Evolutionary conservation across 2,329 filamentous ascomycete species (phyloP), one percentile per base, ranked within the genome.

Genomic region (Beauveria bassiana): DNA sequence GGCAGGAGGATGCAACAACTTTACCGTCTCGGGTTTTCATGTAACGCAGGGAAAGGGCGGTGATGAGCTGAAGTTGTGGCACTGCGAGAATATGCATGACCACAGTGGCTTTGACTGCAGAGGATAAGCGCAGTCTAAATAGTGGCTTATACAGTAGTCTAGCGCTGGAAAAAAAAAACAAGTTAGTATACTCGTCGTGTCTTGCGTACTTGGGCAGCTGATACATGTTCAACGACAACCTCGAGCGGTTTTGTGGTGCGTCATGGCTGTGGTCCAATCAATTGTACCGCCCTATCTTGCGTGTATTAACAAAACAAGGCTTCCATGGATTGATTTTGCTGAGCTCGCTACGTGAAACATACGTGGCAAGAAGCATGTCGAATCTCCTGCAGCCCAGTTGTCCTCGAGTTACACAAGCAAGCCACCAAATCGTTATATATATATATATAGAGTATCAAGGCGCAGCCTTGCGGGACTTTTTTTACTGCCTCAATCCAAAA

Each of bases 1-100:
- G 1, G 70, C 70, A 3, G 70, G 70, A 14, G 72, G 72, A 2
- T 74, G 72, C 61, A 64, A 64, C 31, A 67, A 71, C 61, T 53
- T 74, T 26, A 66, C 67, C 20, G 67, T 71, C 5, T 59, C 67
- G 28, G 64, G 68, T 34, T 67, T 71, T 7, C 24, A 65, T 16
- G 63, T 73, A 22, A 66, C n/a, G 18, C 60, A 46, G 12, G 63
- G 56, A 5, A 62, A 61, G 7, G 62, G 55, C 5, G 67, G 64
- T 31, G 34, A 61, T 18, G 54, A 62, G 18, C 54, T 71, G 4
- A 57, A 50, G 40, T 40, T 5, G 46, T 63, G 58, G 57, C 62
- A 63, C 58, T 63, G 62, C 26, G 42, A 63, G 47, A 63, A 63
- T 24, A 56, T 63, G 42, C 57, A 61, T 18, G 53, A 40, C 34